Conservation (phyloP, 2,329 filamentous ascomycete species). For the Xylaria sp. region DNA sequence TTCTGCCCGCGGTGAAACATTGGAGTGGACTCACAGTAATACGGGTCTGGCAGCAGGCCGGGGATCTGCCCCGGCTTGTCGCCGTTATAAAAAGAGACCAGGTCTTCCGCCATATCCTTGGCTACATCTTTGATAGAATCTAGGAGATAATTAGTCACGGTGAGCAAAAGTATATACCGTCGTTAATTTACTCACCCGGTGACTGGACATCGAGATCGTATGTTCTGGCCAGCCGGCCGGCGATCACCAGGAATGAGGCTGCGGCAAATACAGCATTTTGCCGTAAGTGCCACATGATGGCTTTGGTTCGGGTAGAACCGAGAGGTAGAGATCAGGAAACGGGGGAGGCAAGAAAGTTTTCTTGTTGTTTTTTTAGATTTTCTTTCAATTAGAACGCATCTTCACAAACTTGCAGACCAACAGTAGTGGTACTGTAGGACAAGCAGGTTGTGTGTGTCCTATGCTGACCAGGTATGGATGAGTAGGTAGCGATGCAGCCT, state of each 20-base stretch:
- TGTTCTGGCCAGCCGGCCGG: conserved; percentile 13
- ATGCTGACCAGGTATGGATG: neutral
- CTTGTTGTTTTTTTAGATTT: too few species aligned
- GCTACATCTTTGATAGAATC: conserved; percentile 54
- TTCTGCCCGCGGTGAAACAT: neutral
- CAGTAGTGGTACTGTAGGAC: neutral
- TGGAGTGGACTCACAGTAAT: conserved; percentile 54
- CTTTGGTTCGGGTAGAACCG: conserved; percentile 11
- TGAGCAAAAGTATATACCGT: conserved; percentile 1
- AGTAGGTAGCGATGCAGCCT: neutral
- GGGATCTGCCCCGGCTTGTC: conserved; percentile 53
- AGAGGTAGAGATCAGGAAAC: conserved; percentile 1
- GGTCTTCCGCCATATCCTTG: conserved; percentile 54
- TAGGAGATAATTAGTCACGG: conserved; percentile 33
- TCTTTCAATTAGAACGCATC: neutral
- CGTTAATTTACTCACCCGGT: conserved; percentile 25
- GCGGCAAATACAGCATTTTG: conserved; percentile 23
- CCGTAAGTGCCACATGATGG: conserved; percentile 27
- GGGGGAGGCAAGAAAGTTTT: neutral
- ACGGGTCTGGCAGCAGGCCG: conserved; percentile 55
- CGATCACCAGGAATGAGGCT: conserved; percentile 23
- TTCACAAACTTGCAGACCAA: neutral
- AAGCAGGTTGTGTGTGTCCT: neutral
- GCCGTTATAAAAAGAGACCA: conserved; percentile 53
- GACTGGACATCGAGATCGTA: conserved; percentile 36